Base-by-base conservation (phyloP, 495 filamentous ascomycete species). In the Penicillium argentinense region DNA sequence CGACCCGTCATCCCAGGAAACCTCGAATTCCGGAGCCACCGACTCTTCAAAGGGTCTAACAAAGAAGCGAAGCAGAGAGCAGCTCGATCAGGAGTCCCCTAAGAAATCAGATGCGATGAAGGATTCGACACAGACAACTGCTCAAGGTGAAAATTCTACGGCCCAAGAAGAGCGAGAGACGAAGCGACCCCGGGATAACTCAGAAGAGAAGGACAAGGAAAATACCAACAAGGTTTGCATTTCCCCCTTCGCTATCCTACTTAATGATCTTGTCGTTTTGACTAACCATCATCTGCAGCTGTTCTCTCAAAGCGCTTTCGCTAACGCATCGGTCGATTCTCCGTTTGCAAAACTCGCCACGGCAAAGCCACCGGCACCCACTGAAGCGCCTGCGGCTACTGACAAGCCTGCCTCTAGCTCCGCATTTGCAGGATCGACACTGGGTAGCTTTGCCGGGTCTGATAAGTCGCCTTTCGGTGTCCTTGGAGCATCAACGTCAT, bases 401-500 rank as follows among this genome's bases (percentile, higher is more conserved):
- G 30, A 44, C 16, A 47, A 54, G 17, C 38, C 57, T 22, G 56
- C 65, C 8, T 77, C 79, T 12, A 34, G 68, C 34, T 78, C 78
- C 51, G 70, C 68, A 17, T 85, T 85, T 51, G 77, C 74, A 36
- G 60, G 73, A 26, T 78, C 80, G 5, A 69, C 69, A 14, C 57
- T 81, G 47, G 56, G 73, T 44, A 69, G 73, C 6, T 77, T 85
- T 48, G 70, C 81, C 14, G 59, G 62, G 14, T 78, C 80, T 12
- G 63, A 76, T 24, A 59, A 74, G 12, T 85, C 82, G 4, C 78
- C 80, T 7, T 85, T 86, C 50, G 75, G 80, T 33, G 58, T 72
- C 7, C 46, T 81, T 34, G 72, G 66, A 39, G 47, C 63, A 22
- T 67, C 74, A 1, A 62, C 66, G 12, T 42, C 63, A n/a, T 75